Conservation (phyloP, 768 basidiomycete species). For the Candolleomyces aberdarensis region DNA sequence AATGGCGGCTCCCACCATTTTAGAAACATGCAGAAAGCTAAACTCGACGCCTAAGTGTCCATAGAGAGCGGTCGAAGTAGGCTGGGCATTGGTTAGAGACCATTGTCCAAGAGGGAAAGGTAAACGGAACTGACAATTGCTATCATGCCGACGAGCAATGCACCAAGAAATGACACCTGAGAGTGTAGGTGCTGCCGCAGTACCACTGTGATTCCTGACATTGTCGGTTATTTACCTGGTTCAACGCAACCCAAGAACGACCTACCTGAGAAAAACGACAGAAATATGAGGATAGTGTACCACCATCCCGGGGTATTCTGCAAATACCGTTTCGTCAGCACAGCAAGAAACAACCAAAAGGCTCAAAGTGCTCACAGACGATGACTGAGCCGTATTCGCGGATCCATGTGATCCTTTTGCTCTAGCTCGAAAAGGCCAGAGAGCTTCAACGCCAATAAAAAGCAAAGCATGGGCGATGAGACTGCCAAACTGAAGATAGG, state of each 20-base stretch:
- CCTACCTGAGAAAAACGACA: conserved; percentile 56
- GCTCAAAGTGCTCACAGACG: too few species aligned
- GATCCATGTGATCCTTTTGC: conserved; percentile 37
- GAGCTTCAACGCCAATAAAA: conserved; percentile 55
- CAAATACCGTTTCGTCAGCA: neutral
- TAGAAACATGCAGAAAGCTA: conserved; percentile 36
- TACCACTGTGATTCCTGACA: conserved; percentile 50
- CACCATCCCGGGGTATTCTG: conserved; percentile 47
- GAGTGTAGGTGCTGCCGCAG: conserved; percentile 35
- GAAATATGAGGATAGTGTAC: conserved; percentile 46
- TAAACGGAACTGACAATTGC: neutral
- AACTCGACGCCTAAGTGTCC: conserved; percentile 3
- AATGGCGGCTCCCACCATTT: conserved; percentile 60
- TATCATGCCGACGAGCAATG: neutral
- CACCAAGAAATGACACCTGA: neutral
- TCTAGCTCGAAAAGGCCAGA: conserved; percentile 44
- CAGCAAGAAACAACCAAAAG: neutral
- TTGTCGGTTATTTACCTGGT: neutral
- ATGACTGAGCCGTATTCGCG: neutral
- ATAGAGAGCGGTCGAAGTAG: conserved; percentile 1
- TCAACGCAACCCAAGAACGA: neutral
- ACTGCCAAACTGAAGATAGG: conserved; percentile 46
- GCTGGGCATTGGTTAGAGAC: neutral
- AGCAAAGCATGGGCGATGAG: conserved; percentile 53
- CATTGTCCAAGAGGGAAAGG: neutral